phyloP scores from a whole-genome alignment of 23 red algal genomes.

The Agarophyton chilense region DNA sequence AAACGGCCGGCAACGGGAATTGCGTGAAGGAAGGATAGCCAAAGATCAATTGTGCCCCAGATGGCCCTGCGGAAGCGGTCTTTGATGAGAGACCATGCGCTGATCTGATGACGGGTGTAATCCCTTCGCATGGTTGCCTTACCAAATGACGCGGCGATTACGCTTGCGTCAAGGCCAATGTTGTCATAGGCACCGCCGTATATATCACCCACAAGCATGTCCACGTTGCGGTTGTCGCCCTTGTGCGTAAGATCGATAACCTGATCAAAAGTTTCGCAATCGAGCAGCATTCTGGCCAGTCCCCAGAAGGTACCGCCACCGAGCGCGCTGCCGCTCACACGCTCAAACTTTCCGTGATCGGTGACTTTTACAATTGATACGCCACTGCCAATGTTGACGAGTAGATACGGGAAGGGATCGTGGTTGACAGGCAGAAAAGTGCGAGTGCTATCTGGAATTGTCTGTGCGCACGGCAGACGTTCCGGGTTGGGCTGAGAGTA shows the following conservation, averaged over 20 bases:
- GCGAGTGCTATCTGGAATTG: constrained; percentile 1
- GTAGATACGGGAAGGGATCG: constrained; percentile 93
- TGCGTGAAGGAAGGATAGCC: constrained; percentile 73
- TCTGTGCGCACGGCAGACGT: background rate
- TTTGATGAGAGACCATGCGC: constrained; percentile 51
- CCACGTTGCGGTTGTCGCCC: constrained; percentile 91
- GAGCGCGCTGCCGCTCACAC: constrained; percentile 86
- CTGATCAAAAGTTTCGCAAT: constrained; percentile 98
- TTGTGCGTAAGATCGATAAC: constrained; percentile 87
- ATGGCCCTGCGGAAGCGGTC: constrained; percentile 71
- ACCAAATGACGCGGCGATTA: constrained; percentile 97
- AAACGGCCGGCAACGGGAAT: constrained; percentile 61
- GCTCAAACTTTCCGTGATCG: constrained; percentile 73
- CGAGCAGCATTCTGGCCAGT: constrained; percentile 86
- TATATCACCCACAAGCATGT: constrained; percentile 99
- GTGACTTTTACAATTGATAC: constrained; percentile 94
- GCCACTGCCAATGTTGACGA: constrained; percentile 93
- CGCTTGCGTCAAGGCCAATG: constrained; percentile 80
- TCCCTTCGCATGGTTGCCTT: constrained; percentile 93
- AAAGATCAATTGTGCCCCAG: constrained; percentile 74
- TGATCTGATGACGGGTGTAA: background rate
- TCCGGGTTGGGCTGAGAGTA: constrained; percentile 27
- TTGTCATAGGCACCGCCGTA: constrained; percentile 88
- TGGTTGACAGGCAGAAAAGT: constrained; percentile 66
- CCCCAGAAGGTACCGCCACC: constrained; percentile 99